Evolutionary conservation across 768 basidiomycete species (phyloP).

Genomic region (Trametes cubensis): DNA sequence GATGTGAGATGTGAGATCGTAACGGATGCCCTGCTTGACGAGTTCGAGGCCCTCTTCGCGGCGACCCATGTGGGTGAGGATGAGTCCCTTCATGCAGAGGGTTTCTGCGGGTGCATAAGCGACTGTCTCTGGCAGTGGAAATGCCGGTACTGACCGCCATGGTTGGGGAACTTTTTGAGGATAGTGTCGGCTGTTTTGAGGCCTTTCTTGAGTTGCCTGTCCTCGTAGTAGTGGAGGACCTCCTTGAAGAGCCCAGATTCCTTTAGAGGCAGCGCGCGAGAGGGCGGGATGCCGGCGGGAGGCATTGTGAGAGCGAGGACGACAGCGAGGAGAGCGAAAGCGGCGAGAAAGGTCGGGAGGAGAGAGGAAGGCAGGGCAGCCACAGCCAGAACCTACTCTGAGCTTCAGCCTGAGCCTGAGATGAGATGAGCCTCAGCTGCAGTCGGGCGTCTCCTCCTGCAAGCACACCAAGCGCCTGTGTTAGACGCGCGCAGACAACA

Average conservation of each 20-base stretch:
- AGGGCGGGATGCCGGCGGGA: conserved; percentile 36
- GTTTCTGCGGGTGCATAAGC: conserved; percentile 62
- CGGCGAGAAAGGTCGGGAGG: not conserved
- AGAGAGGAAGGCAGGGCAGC: conserved; percentile 2
- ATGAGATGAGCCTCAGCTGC: not conserved
- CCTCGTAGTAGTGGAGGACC: conserved; percentile 84
- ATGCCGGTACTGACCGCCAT: conserved; percentile 74
- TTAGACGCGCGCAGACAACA: conserved; percentile 12
- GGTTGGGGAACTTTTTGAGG: conserved; percentile 92
- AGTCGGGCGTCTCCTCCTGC: not conserved
- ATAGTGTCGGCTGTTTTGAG: conserved; percentile 91
- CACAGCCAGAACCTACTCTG: not conserved
- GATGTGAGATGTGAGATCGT: conserved; percentile 88
- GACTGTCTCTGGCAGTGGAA: not conserved
- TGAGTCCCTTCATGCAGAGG: conserved; percentile 93
- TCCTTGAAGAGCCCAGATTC: conserved; percentile 87
- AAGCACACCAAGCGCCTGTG: not conserved
- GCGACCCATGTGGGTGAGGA: conserved; percentile 77
- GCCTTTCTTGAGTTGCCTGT: conserved; percentile 85
- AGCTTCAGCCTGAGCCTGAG: not conserved
- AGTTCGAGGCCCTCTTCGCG: conserved; percentile 82
- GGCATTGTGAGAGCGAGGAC: conserved; percentile 25
- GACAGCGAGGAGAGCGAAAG: conserved; percentile 8
- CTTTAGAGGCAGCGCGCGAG: conserved; percentile 74
- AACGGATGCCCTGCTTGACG: conserved; percentile 80